Evolutionary conservation across 2,329 filamentous ascomycete species (phyloP), one percentile per base, ranked within the genome.

Genomic region (Talaromyces sp.): DNA sequence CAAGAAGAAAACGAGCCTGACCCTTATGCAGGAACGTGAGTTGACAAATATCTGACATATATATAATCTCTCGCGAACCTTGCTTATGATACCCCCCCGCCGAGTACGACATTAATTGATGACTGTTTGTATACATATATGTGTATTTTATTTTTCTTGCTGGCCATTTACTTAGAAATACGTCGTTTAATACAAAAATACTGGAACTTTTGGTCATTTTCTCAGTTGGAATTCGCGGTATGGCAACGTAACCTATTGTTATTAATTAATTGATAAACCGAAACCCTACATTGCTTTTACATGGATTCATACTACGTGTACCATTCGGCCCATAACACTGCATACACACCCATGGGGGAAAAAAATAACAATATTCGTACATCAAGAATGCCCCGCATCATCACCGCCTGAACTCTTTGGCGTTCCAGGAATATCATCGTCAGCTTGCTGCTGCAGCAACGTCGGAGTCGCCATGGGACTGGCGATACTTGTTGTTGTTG

Each of bases 381-480:
- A 14, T 47, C 28, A 53, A 53, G 50, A 53, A 31, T 31, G 28
- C 5, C 16, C 50, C 50, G 28, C 27, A 31, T 31, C 27, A 31
- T 31, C 30, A 31, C 28, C 14, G 3, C 14, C 30, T 53, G 50
- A 31, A 31, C 31, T 30, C 14, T 53, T 31, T 31, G 50, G 50
- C 12, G 50, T 53, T 27, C 10, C 27, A 53, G 50, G 30, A 16
- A 53, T 16, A 53, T 53, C 50, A 30, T 53, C 50, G 16, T 53
- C 50, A 16, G 28, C 50, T 23, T 53, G 50, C 27, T 53, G 50
- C 27, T 53, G 27, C 27, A 30, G 56, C 50, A 62, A 55, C 5
- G 23, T 31, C n/a, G 60, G 60, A 1, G 60, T 62, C 7, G 36
- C 52, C 28, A 50, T 40, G 23, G 60, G 60, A 56, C 60, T 62